Evolutionary conservation across 2,329 filamentous ascomycete genomes (phyloP).

Genomic region (Incumbomyces delicatus): DNA sequence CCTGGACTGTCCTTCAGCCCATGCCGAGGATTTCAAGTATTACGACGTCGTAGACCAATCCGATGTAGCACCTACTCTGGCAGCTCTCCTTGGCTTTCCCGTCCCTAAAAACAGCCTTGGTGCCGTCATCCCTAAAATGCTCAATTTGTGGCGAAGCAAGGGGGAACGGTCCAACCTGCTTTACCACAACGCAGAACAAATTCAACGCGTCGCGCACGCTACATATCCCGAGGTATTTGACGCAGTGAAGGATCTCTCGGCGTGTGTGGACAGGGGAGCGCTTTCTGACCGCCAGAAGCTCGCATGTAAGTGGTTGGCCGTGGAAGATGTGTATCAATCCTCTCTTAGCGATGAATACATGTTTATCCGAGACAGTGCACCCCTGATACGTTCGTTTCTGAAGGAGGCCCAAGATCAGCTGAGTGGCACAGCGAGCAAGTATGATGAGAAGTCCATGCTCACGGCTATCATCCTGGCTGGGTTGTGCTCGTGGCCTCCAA

Average conservation of each 20-base stretch:
- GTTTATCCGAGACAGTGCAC: conserved; percentile 5
- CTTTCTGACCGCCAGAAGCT: conserved; percentile 43
- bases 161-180: conserved; percentile 58
- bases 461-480: conserved; percentile 34
- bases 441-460: conserved; percentile 58
- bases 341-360: background rate
- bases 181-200: conserved; percentile 68
- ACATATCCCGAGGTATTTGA: conserved; percentile 49
- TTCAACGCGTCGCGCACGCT: conserved; percentile 64
- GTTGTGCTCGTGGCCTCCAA: conserved; percentile 19
- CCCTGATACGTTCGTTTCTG: conserved; percentile 45
- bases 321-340: conserved; percentile 1
- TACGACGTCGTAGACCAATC: conserved; percentile 85
- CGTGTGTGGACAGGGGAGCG: background rate
- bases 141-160: conserved; percentile 60
- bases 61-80: conserved; percentile 82
- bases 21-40: conserved; percentile 59
- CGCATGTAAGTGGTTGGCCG: conserved; percentile 57
- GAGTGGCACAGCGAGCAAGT: conserved; percentile 87
- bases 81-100: conserved; percentile 76
- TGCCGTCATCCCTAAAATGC: conserved; percentile 68
- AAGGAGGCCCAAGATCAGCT: conserved; percentile 65
- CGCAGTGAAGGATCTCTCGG: conserved; percentile 5
- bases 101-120: conserved; percentile 84
- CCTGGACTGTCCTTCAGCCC: conserved; percentile 43